These are phyloP conservation scores for Diplosphaera chodatii DNA, from an alignment of 139 green algal species.

Conservation along the genomic window DNA sequence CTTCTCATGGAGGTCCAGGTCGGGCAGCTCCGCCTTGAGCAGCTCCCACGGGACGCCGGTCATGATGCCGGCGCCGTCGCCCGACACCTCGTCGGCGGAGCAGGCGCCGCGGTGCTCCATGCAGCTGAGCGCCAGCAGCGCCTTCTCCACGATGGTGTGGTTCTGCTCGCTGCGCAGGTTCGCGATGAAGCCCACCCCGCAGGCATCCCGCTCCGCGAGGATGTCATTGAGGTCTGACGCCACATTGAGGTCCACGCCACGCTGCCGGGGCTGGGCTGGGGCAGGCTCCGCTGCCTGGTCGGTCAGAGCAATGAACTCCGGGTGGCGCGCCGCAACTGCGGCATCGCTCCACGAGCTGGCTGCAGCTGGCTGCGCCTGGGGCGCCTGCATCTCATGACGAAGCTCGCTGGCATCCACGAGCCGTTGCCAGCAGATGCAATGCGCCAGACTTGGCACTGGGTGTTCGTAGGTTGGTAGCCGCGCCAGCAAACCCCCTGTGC, in stretches of 20 bases:
- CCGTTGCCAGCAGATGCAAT: no score
- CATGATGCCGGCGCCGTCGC: slow-evolving; percentile 98
- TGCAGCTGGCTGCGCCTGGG: background rate
- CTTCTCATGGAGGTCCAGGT: slow-evolving; percentile 50
- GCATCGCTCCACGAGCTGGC: background rate
- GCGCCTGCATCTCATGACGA: no score
- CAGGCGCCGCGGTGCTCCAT: slow-evolving; percentile 99
- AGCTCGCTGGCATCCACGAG: no score
- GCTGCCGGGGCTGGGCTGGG: background rate
- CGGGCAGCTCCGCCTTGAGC: slow-evolving; percentile 66
- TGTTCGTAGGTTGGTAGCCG: no score
- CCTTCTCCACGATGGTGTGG: slow-evolving; percentile 89
- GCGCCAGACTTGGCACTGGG: no score
- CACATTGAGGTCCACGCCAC: slow-evolving; percentile 5
- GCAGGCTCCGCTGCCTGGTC: background rate
- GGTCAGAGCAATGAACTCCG: background rate
- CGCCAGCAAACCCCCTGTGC: no score
- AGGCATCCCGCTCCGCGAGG: slow-evolving; percentile 89
- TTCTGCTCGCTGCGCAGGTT: slow-evolving; percentile 78
- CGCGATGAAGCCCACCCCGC: slow-evolving; percentile 97
- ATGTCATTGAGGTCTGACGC: slow-evolving; percentile 83
- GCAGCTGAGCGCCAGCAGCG: slow-evolving; percentile 87
- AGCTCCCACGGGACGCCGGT: slow-evolving; percentile 94
- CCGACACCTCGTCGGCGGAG: slow-evolving; percentile 92
- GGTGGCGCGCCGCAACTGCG: background rate